These are phyloP conservation scores for Tricharina praecox DNA, from an alignment of 495 filamentous ascomycete species.

Conservation along the genomic window DNA sequence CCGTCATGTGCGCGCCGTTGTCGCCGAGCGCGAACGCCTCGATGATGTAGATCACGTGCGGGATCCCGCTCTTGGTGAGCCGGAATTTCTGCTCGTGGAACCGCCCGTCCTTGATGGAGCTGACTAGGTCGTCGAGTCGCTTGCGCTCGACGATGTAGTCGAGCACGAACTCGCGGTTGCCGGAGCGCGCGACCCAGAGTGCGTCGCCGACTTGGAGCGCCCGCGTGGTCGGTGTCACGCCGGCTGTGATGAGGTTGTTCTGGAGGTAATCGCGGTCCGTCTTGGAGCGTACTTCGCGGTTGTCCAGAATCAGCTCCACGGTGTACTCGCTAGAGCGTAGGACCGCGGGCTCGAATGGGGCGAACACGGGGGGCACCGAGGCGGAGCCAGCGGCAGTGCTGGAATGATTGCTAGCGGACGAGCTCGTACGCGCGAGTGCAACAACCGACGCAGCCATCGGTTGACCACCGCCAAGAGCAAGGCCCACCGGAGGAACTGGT, in stretches of 20 bases:
- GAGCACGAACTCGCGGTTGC: conserved; percentile 59
- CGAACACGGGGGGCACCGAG: neutral
- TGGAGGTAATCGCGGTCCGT: conserved; percentile 65
- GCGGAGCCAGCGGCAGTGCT: neutral
- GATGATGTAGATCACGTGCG: conserved; percentile 65
- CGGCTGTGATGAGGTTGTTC: conserved; percentile 50
- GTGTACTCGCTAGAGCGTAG: conserved; percentile 36
- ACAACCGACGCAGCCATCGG: neutral
- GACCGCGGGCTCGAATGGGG: neutral
- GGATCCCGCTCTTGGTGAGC: conserved; percentile 49
- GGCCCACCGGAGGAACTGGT: conserved; percentile 3
- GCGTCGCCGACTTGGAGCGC: conserved; percentile 58
- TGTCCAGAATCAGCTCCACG: conserved; percentile 57
- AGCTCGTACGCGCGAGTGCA: neutral
- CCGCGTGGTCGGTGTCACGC: conserved; percentile 46
- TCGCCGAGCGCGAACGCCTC: conserved; percentile 42
- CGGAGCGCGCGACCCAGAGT: conserved; percentile 58
- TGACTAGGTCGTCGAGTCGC: conserved; percentile 61
- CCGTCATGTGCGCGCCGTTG: conserved; percentile 24
- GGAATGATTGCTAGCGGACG: neutral
- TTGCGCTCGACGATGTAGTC: conserved; percentile 77
- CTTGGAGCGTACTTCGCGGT: conserved; percentile 60
- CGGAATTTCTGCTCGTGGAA: conserved; percentile 82
- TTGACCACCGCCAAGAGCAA: neutral
- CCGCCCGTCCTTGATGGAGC: conserved; percentile 65